Base-by-base conservation (phyloP, 305 asterid genomes). In the Withania somnifera region DNA sequence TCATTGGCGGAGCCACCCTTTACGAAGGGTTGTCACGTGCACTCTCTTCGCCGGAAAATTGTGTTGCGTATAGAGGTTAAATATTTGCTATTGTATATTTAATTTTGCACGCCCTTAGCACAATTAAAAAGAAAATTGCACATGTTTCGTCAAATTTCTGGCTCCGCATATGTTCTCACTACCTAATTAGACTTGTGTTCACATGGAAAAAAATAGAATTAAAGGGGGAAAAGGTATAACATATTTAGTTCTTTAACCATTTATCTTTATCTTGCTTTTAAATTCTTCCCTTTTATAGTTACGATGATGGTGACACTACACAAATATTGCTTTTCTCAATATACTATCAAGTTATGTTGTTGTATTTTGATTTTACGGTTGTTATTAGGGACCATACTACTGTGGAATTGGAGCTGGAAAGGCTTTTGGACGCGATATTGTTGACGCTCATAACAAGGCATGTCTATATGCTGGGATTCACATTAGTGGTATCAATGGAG, bases 381-480 rank as follows among this genome's bases (percentile, higher is more conserved):
- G 73, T 1, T 14, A 78, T 15, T 71, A 94, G 97, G 98, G 98
- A 9, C 98, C 98, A 4, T 95, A 95, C 82, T 95, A 95, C 78
- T 95, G 98, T 78, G 97, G 94, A 51, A 82, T 89, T 17, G 98
- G 98, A 86, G 94, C 97, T 0, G 97, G 94, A 73, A 95, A 95
- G 81, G 97, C 97, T 26, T 95, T 91, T 58, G 98, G 98, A 4
- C 97, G 98, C 47, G 97, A 93, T 84, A 85, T 93, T 1, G 98
- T 93, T 1, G 97, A 95, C 82, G 90, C 98, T 5, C 99, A 95
- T 82, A 93, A 93, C 90, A 95, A 95, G 88, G 98, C 98, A 1
- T 95, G 98, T 77, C 82, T 95, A 75, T 95, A 86, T 78, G 97
- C 98, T 2, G 97, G 99, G 14, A 57, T 95, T 80, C 91, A 92